These are phyloP conservation scores for Ziziphus jujuba DNA, from an alignment of 306 rosid genomes.

Conservation along the genomic window DNA sequence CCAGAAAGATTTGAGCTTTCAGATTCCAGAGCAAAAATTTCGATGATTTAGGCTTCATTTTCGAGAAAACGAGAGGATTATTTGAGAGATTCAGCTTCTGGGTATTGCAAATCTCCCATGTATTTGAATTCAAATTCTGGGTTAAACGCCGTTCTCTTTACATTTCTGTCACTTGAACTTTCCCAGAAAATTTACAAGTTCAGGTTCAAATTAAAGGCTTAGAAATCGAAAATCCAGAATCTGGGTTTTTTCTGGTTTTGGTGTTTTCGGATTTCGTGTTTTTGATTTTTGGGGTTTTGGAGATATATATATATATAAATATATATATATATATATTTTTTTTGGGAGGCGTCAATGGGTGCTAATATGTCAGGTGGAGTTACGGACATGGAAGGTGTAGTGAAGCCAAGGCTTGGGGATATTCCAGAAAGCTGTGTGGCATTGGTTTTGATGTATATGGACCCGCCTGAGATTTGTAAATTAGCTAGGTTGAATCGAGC, in stretches of 20 bases:
- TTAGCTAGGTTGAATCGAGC: conserved; percentile 66
- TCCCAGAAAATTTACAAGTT: conserved; percentile 56
- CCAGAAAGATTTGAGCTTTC: too few relatives aligned
- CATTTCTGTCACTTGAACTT: conserved; percentile 45
- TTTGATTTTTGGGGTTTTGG: conserved; percentile 1
- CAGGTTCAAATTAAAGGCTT: conserved; percentile 56
- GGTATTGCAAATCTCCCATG: conserved; percentile 39
- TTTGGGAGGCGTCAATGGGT: conserved; percentile 46
- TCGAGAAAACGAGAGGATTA: background rate
- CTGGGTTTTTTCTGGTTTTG: conserved; percentile 23
- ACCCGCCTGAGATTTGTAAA: conserved; percentile 73
- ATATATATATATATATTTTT: too few relatives aligned
- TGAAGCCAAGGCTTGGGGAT: conserved; percentile 63
- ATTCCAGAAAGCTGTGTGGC: conserved; percentile 88
- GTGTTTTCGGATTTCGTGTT: background rate
- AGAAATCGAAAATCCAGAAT: conserved; percentile 8
- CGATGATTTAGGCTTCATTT: background rate
- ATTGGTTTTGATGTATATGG: conserved; percentile 55
- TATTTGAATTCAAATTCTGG: conserved; percentile 28
- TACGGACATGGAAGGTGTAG: conserved; percentile 38
- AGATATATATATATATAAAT: too few relatives aligned
- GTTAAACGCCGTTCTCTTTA: conserved; percentile 12
- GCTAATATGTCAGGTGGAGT: conserved; percentile 49
- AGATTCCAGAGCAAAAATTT: background rate
- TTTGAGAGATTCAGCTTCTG: conserved; percentile 12